These are phyloP conservation scores for Pyrrhoderma noxium DNA, from an alignment of 1,284 basidiomycete species.

Conservation along the genomic window DNA sequence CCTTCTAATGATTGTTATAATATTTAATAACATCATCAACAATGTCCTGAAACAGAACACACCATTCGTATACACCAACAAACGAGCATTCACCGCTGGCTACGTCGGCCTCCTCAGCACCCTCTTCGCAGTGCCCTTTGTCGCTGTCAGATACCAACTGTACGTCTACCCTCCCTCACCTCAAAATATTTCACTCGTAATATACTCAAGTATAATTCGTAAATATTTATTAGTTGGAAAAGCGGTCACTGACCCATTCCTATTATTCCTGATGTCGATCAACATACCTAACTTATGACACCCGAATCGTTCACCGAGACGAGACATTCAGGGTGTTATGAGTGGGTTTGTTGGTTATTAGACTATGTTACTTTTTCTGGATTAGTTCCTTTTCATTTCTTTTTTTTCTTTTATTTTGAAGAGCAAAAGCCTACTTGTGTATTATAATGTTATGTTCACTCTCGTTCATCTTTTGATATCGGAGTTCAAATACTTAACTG, in stretches of 20 bases:
- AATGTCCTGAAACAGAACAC: too few relatives aligned
- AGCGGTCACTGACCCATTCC: conserved; percentile 4
- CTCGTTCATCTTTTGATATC: too few relatives aligned
- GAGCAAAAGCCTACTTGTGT: too few relatives aligned
- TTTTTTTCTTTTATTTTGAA: too few relatives aligned
- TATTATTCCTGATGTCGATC: background rate
- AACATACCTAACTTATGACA: background rate
- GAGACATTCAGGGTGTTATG: background rate
- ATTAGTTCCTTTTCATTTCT: too few relatives aligned
- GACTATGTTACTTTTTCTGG: too few relatives aligned
- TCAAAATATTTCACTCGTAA: too few relatives aligned
- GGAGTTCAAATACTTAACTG: too few relatives aligned
- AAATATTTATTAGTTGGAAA: conserved; percentile 6
- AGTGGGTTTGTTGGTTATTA: too few relatives aligned
- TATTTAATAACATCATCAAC: too few relatives aligned
- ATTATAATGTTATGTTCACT: too few relatives aligned
- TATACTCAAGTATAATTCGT: too few relatives aligned
- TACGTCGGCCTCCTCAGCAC: conserved; percentile 3
- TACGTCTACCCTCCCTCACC: background rate
- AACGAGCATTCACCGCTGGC: conserved; percentile 7
- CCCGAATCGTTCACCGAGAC: background rate
- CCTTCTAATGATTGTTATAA: background rate
- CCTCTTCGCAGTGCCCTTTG: conserved; percentile 10
- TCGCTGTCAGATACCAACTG: conserved; percentile 13
- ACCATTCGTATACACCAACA: conserved; percentile 13